Evolutionary conservation across 768 basidiomycete species (phyloP), one percentile per base, ranked within the genome.

Genomic region (Chalciporus sphaerocephalus): DNA sequence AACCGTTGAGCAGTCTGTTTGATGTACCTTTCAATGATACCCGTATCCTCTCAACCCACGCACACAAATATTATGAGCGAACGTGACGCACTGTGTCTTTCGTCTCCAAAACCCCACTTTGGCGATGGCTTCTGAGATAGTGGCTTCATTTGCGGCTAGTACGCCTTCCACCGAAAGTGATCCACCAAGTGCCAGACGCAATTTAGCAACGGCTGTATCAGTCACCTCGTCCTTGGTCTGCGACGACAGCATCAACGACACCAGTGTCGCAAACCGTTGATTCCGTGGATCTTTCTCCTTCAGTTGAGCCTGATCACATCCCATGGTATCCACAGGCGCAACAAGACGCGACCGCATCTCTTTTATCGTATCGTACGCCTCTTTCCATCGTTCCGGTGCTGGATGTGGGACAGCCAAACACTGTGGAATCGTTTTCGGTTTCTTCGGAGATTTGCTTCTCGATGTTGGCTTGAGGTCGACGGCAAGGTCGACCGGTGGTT

Each of bases 151-250:
- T 2, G 89, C 85, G 0, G 70, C 68, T 27, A 90, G 67, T 17
- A 97, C 60, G 0, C 74, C 80, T n/a, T 83, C 75, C 1, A 94
- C 70, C 1, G 83, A 84, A 18, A 99, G 63, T n/a, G 79, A 83
- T 0, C 90, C 91, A 1, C 90, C 88, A 3, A 99, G 62, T 0
- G 81, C 79, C 2, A 62, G 59, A 15, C 92, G 83, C 2, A 97
- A 75, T 48, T 85, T 87, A 2, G 68, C 60, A 1, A 94, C 79
- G 0, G 94, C 94, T 0, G 84, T 79, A 44, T 87, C 80, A 0
- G 87, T 92, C 15, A 92, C 85, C 55, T 89, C 82, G 60, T 95
- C 93, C 57, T 94, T 97, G 4, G 95, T 97, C 62, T 98, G 95
- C 2, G 92, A 92, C 9, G 89, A 92, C 2, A 98, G 77, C 92